phyloP scores from a whole-genome alignment of 305 asterid genomes.

The Fraxinus velutina region DNA sequence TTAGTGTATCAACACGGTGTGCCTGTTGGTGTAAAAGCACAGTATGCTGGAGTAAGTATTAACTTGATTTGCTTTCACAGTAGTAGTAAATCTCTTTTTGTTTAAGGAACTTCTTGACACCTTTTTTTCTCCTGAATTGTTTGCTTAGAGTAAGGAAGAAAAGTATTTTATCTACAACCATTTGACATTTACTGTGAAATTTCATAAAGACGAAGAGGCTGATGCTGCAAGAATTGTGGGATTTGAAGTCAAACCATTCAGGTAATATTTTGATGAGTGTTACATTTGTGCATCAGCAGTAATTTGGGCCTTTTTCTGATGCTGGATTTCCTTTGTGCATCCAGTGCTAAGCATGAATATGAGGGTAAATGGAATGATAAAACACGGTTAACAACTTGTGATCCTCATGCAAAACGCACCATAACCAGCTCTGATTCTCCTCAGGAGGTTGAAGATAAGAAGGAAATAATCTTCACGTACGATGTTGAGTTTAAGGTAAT shows the following conservation, averaged over 20 bases:
- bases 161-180: constrained; percentile 31
- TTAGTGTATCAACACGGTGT: constrained; percentile 7
- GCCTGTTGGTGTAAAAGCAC: constrained; percentile 12
- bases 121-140: neutral
- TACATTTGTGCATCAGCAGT: neutral
- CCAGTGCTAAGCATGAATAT: constrained; percentile 32
- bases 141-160: constrained; percentile 26
- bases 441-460: constrained; percentile 25
- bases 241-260: constrained; percentile 32
- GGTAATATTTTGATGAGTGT: constrained; percentile 3
- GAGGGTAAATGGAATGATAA: constrained; percentile 26
- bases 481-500: constrained; percentile 34
- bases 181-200: constrained; percentile 30
- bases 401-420: constrained; percentile 25
- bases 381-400: constrained; percentile 27
- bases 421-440: constrained; percentile 27
- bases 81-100: neutral
- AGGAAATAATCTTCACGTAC: constrained; percentile 32
- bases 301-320: neutral
- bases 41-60: constrained; percentile 14
- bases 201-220: constrained; percentile 24
- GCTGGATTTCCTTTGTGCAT: neutral
- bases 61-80: neutral
- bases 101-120: neutral
- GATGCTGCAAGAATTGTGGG: constrained; percentile 31